Percentiles rank a stretch among this genome's conserved stretches.
Conservation (phyloP, 768 basidiomycete species). For the Boletus fagicola region DNA sequence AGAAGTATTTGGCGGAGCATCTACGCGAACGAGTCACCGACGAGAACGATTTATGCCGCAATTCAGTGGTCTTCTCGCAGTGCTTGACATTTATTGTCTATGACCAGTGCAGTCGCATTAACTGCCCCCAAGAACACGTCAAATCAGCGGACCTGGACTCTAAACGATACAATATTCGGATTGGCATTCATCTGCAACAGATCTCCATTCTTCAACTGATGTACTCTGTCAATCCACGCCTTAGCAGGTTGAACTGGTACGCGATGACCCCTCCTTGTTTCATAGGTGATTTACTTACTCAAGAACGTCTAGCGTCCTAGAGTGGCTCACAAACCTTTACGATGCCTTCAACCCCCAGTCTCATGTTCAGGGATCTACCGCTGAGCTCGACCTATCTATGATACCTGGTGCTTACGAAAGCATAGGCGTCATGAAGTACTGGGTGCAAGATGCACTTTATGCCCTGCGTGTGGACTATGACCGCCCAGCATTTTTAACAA, state of each 20-base stretch:
- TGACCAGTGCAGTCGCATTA: constrained; percentile 28
- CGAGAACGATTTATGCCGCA: constrained; percentile 34
- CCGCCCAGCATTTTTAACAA: constrained; percentile 37
- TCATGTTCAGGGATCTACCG: constrained; percentile 43
- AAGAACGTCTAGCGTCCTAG: background rate
- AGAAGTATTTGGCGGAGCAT: constrained; percentile 21
- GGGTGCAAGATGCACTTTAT: constrained; percentile 45
- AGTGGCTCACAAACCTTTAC: constrained; percentile 47
- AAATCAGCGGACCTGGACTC: constrained; percentile 20
- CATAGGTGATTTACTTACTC: background rate
- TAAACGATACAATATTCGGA: no score
- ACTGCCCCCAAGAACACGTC: constrained; percentile 40
- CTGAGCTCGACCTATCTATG: constrained; percentile 31
- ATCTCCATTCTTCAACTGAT: constrained; percentile 43
- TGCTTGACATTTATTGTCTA: constrained; percentile 33
- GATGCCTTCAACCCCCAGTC: constrained; percentile 49
- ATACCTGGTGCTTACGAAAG: constrained; percentile 42
- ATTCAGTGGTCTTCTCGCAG: constrained; percentile 34
- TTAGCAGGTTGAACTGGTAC: background rate
- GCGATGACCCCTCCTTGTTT: background rate
- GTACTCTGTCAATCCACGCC: constrained; percentile 13
- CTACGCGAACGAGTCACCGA: constrained; percentile 30
- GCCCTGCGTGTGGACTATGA: constrained; percentile 19
- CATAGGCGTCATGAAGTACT: no score
- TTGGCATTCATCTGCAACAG: constrained; percentile 47